phyloP scores from a whole-genome alignment of 352 stramenopile species.

The Globisporangium okanoganense region DNA sequence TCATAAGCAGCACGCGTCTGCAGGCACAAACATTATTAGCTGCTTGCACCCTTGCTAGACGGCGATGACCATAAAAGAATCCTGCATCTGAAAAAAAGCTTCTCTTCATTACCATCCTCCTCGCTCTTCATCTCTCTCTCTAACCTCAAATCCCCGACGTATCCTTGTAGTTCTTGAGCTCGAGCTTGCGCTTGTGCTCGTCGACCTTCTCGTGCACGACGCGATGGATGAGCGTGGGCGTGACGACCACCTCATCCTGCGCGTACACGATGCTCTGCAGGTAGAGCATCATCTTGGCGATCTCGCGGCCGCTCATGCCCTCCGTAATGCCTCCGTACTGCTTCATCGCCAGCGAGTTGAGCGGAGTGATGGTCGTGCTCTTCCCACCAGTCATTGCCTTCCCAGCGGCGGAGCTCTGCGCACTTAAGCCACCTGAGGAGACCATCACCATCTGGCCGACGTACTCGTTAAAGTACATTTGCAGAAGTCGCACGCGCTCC shows the following conservation, averaged over 20 bases:
- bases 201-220: constrained; percentile 71
- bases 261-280: constrained; percentile 81
- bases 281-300: constrained; percentile 86
- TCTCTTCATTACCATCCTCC: too few species aligned
- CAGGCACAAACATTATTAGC: too few species aligned
- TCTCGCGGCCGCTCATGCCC: constrained; percentile 83
- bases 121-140: background rate
- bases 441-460: constrained; percentile 27
- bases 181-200: constrained; percentile 67
- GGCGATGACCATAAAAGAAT: too few species aligned
- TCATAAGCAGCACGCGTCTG: too few species aligned
- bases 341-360: constrained; percentile 24
- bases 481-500: constrained; percentile 55
- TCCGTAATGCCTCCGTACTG: constrained; percentile 55
- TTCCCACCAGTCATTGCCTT: background rate
- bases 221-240: constrained; percentile 43
- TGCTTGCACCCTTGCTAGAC: too few species aligned
- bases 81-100: too few species aligned
- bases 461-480: constrained; percentile 72
- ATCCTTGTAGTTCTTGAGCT: constrained; percentile 33
- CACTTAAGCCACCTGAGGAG: background rate
- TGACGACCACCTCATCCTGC: constrained; percentile 56
- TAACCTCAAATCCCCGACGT: background rate
- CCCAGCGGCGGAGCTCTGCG: background rate
- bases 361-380: background rate